phyloP scores from a whole-genome alignment of 2,329 filamentous ascomycete genomes.

The Cryphonectria japonica region DNA sequence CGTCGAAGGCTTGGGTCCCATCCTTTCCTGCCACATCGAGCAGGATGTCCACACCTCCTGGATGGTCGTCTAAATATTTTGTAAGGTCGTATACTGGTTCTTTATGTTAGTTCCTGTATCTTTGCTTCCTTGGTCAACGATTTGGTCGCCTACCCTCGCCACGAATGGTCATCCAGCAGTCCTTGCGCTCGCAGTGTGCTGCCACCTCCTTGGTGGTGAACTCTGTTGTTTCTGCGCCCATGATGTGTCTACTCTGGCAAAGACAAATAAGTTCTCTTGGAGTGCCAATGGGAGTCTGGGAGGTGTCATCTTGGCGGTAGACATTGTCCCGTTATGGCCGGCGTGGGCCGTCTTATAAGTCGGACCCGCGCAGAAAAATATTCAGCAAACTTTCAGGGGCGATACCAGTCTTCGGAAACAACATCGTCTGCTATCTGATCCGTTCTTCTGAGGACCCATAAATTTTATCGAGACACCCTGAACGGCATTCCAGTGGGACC shows the following conservation, averaged over 20 bases:
- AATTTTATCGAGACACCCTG: slow-evolving; percentile 12
- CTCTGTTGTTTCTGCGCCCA: slow-evolving; percentile 31
- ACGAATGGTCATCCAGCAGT: slow-evolving; percentile 60
- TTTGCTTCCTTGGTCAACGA: background rate
- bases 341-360: slow-evolving; percentile 13
- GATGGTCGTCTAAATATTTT: slow-evolving; percentile 62
- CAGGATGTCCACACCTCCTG: slow-evolving; percentile 77
- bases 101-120: background rate
- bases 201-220: slow-evolving; percentile 49
- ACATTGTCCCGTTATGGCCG: background rate
- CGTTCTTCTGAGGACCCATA: slow-evolving; percentile 17
- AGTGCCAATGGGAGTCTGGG: background rate
- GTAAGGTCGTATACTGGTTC: slow-evolving; percentile 60
- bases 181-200: slow-evolving; percentile 50
- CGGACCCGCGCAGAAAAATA: background rate
- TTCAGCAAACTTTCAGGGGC: slow-evolving; percentile 13
- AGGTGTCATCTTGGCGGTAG: background rate
- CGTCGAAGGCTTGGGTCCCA: slow-evolving; percentile 79
- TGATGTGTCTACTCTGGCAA: slow-evolving; percentile 11
- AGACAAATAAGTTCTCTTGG: background rate
- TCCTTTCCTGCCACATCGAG: slow-evolving; percentile 79
- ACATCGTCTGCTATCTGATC: background rate
- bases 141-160: slow-evolving; percentile 50
- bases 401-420: slow-evolving; percentile 4
- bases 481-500: slow-evolving; percentile 14